Percentiles rank a stretch among this genome's conserved stretches.
phyloP scores from a whole-genome alignment of 306 rosid genomes.

The Betula pendula region DNA sequence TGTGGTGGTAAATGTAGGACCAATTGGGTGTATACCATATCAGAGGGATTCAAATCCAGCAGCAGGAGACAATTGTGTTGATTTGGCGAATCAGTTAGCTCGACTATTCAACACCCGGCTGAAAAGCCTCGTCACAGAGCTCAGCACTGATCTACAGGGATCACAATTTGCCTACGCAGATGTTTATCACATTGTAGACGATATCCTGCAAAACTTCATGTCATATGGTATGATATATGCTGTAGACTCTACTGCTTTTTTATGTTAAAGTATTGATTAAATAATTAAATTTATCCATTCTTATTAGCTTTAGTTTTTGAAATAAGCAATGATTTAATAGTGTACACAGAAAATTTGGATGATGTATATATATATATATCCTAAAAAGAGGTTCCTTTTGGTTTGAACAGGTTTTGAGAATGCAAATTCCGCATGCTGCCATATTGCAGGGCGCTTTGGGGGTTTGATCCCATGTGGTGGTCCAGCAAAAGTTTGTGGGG shows the following conservation, averaged over 20 bases:
- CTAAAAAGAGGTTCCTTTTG: neutral
- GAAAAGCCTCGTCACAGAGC: slow-evolving; percentile 49
- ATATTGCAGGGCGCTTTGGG: slow-evolving; percentile 56
- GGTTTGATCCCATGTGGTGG: slow-evolving; percentile 61
- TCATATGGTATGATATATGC: slow-evolving; percentile 46
- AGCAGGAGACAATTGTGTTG: slow-evolving; percentile 49
- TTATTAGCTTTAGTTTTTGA: no score
- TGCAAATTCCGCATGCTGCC: slow-evolving; percentile 58
- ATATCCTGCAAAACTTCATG: slow-evolving; percentile 48
- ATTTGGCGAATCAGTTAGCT: slow-evolving; percentile 55
- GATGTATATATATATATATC: no score
- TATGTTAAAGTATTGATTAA: no score
- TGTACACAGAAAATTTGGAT: no score
- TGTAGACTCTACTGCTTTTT: neutral
- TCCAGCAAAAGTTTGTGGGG: slow-evolving; percentile 50
- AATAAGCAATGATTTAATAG: no score
- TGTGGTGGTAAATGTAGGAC: slow-evolving; percentile 69
- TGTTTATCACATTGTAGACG: slow-evolving; percentile 50
- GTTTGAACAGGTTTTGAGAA: slow-evolving; percentile 56
- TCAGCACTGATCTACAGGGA: slow-evolving; percentile 35
- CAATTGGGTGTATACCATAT: slow-evolving; percentile 76
- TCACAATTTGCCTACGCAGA: slow-evolving; percentile 68
- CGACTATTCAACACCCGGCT: slow-evolving; percentile 45
- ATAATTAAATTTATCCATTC: no score
- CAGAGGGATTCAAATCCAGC: slow-evolving; percentile 57